A percentile compares a stretch with the other conserved stretches of the same genome.
These are phyloP conservation scores for Allomyces macrogynus DNA, from an alignment of 192 early-diverging fungal species.

Conservation along the genomic window DNA sequence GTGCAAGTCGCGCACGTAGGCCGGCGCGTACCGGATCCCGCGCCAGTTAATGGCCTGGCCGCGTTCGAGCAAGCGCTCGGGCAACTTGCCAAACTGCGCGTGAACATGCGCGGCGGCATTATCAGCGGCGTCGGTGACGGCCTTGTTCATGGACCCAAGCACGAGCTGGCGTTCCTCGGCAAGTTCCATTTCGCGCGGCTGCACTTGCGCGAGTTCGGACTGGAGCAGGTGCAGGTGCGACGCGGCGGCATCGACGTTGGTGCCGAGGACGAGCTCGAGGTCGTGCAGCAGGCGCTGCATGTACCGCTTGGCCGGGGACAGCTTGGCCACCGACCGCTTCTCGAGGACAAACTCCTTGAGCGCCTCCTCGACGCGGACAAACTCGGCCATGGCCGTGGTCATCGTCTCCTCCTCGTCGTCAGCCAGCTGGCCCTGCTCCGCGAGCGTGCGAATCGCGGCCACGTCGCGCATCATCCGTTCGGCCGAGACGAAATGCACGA, in stretches of 20 bases:
- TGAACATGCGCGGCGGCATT: slow-evolving; percentile 15
- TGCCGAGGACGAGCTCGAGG: slow-evolving; percentile 44
- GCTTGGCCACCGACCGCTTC: slow-evolving; percentile 82
- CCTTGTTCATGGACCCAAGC: neutral
- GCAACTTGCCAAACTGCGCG: neutral
- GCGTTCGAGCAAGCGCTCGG: slow-evolving; percentile 40
- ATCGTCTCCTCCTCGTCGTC: slow-evolving; percentile 7
- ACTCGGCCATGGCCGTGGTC: slow-evolving; percentile 21
- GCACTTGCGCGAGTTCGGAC: slow-evolving; percentile 32
- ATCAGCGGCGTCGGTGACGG: slow-evolving; percentile 21
- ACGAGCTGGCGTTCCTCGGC: slow-evolving; percentile 9
- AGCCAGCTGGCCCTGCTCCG: slow-evolving; percentile 6
- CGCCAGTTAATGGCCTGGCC: slow-evolving; percentile 49
- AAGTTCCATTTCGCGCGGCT: slow-evolving; percentile 37
- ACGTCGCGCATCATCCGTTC: neutral
- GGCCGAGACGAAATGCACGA: slow-evolving; percentile 94
- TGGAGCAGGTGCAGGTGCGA: slow-evolving; percentile 39
- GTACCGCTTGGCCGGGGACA: slow-evolving; percentile 84
- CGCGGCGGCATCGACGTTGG: slow-evolving; percentile 41
- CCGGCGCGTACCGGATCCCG: slow-evolving; percentile 64
- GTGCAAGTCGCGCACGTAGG: slow-evolving; percentile 64
- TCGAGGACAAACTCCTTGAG: slow-evolving; percentile 84
- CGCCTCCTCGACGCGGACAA: slow-evolving; percentile 61
- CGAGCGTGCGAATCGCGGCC: slow-evolving; percentile 5
- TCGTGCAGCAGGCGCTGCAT: slow-evolving; percentile 68